phyloP scores from a whole-genome alignment of 306 rosid genomes.

The Vigna nakashimae region DNA sequence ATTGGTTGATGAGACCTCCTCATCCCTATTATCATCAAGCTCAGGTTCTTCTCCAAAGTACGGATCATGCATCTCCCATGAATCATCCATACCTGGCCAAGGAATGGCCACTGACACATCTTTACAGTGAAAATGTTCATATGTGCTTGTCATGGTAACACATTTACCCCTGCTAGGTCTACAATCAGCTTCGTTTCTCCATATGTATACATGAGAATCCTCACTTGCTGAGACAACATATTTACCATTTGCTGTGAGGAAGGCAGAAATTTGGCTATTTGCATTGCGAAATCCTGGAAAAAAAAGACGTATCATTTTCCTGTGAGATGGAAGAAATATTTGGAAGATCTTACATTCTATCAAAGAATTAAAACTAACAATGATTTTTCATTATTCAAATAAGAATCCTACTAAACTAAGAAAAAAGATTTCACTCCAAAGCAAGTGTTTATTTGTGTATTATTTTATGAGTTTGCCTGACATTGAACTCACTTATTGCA shows the following conservation, averaged over 20 bases:
- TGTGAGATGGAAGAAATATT: conserved; percentile 16
- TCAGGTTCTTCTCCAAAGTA: conserved; percentile 47
- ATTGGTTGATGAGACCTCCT: conserved; percentile 69
- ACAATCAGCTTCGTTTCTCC: conserved; percentile 86
- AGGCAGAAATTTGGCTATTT: conserved; percentile 83
- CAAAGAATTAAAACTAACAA: conserved; percentile 9
- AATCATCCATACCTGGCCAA: conserved; percentile 74
- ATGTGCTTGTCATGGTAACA: conserved; percentile 63
- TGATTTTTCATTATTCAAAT: not conserved
- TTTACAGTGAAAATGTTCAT: conserved; percentile 86
- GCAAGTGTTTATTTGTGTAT: not conserved
- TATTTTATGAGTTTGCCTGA: not conserved
- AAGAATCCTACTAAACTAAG: not conserved
- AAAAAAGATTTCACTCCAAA: not conserved
- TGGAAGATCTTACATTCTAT: conserved; percentile 3
- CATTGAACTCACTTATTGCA: not conserved
- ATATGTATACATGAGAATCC: conserved; percentile 83
- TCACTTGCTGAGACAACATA: conserved; percentile 83
- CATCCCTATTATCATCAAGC: conserved; percentile 57
- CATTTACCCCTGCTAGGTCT: conserved; percentile 74
- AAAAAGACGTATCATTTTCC: conserved; percentile 23
- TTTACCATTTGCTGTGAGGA: conserved; percentile 70
- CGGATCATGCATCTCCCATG: conserved; percentile 59
- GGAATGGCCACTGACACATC: conserved; percentile 81
- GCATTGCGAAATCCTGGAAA: conserved; percentile 79